Base-by-base conservation (phyloP, 2,329 filamentous ascomycete species). In the Ophioceras dolichostomum region DNA sequence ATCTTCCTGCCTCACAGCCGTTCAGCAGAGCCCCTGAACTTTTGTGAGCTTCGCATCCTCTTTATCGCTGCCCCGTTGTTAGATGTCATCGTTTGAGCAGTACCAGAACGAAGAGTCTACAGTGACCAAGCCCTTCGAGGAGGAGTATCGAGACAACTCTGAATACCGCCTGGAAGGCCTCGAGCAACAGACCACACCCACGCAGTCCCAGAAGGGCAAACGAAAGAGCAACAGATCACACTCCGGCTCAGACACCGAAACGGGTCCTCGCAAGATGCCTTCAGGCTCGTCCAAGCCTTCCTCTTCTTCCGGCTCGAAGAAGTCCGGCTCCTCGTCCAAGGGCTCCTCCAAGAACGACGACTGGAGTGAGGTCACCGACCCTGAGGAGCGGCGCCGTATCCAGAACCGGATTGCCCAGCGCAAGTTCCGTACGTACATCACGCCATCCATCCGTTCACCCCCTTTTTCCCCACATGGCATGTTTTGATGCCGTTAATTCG, bases 321-420 rank as follows among this genome's bases (percentile, higher is more conserved):
- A 59, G 39, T 49, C 53, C 35, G 48, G 48, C 24, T 48, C 53
- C 34, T 51, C 50, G n/a, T 47, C 53, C 34, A 69, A 62, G 5
- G 70, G 67, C 43, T 59, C 60, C 4, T 67, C 79, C 42, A 69
- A 67, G 44, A 61, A 61, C 3, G 68, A 81, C 44, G 74, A 84
- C 58, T 87, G 82, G 82, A 66, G 71, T 20, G 70, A 78, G 1
- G 68, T 86, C 31, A 72, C 70, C 6, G 79, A 86, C 47, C 78
- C 79, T 0, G 76, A 76, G 42, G 78, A 84, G 59, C 68, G 82
- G 50, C 67, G 82, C 43, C 76, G 79, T 42, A 80, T 86, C 36
- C 82, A 87, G 54, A 87, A 87, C 53, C 72, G 79, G 38, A 71
- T 85, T 42, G 81, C 81, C 2, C 82, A 86, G 50, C 68, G 81